Conservation (phyloP, 805 yeast genomes). For the fission yeast (Schizosaccharomyces pombe) region ASM294v3 CU329670.1:2587501-2588000, state of each 20-base stretch:
- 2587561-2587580: too few species aligned
- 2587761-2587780: not conserved
- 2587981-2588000: constrained; percentile 12
- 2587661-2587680: too few species aligned
- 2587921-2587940: not conserved
- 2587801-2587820: not conserved
- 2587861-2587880: not conserved
- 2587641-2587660: too few species aligned
- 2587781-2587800: not conserved
- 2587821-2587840: not conserved
- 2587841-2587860: not conserved
- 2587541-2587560: too few species aligned
- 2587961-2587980: constrained; percentile 14
- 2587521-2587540: too few species aligned
- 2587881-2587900: not conserved
- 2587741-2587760: not conserved
- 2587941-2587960: constrained; percentile 4
- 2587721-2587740: not conserved
- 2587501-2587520: too few species aligned
- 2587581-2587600: too few species aligned
- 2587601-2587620: too few species aligned
- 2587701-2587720: too few species aligned
- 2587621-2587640: too few species aligned
- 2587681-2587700: too few species aligned
- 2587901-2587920: not conserved